phyloP scores from a whole-genome alignment of 495 filamentous ascomycete genomes.

The Podospora australis region DNA sequence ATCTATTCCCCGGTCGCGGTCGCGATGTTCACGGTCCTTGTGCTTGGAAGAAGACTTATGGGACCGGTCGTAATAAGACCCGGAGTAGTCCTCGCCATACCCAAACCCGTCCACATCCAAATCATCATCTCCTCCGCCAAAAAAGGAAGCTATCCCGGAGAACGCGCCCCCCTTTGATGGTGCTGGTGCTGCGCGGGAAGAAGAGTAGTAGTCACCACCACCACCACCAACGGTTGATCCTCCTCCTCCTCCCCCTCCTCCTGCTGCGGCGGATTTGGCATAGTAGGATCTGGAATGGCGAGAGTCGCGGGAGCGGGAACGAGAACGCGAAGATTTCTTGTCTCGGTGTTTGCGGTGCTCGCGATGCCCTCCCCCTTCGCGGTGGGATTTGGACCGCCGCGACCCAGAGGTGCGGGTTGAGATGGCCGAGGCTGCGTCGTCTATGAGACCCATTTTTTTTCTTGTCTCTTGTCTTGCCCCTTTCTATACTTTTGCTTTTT shows the following conservation, averaged over 20 bases:
- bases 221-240: too few relatives aligned
- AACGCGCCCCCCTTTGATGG: too few relatives aligned
- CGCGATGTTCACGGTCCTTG: too few relatives aligned
- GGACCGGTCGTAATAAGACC: too few relatives aligned
- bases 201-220: too few relatives aligned
- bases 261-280: not conserved
- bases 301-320: constrained; percentile 16
- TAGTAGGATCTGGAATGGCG: constrained; percentile 15
- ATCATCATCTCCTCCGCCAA: constrained; percentile 28
- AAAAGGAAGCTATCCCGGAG: constrained; percentile 21
- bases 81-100: too few relatives aligned
- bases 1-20: too few relatives aligned
- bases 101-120: constrained; percentile 7
- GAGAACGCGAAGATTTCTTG: constrained; percentile 27
- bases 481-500: not conserved
- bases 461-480: not conserved
- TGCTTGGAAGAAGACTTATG: too few relatives aligned
- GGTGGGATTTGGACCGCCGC: constrained; percentile 21
- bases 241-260: too few relatives aligned
- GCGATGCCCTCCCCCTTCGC: too few relatives aligned
- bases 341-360: too few relatives aligned
- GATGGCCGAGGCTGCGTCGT: constrained; percentile 36
- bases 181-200: too few relatives aligned
- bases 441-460: constrained; percentile 36
- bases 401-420: constrained; percentile 33